A percentile compares a stretch with the other conserved stretches of the same genome.
Conservation (phyloP, 495 filamentous ascomycete species). For the Aspergillus baeticus region DNA sequence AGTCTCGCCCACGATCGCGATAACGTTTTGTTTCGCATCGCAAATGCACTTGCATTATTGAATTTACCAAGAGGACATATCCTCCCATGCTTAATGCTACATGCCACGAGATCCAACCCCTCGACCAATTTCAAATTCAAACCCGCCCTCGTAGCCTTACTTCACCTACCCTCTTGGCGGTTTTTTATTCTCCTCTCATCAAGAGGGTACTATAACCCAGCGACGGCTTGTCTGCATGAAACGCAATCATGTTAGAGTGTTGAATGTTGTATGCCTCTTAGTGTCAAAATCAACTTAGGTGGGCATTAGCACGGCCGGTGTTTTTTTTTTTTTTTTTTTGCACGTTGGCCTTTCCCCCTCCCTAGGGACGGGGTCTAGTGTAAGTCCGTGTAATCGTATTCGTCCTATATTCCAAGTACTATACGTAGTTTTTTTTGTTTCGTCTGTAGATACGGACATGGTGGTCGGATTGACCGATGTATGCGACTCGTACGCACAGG, state of each 20-base stretch:
- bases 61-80: neutral
- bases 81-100: conserved; percentile 47
- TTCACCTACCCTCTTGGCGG: too few species aligned
- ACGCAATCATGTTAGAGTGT: conserved; percentile 27
- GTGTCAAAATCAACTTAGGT: conserved; percentile 28
- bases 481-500: too few species aligned
- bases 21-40: too few species aligned
- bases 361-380: neutral
- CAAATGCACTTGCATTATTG: too few species aligned
- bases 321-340: neutral
- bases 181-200: neutral
- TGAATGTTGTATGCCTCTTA: conserved; percentile 34
- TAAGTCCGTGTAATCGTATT: too few species aligned
- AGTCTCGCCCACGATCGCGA: too few species aligned
- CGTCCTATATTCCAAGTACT: too few species aligned
- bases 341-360: neutral
- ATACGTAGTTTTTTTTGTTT: too few species aligned
- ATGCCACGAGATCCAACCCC: neutral
- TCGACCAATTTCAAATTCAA: neutral
- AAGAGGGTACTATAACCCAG: conserved; percentile 30
- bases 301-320: conserved; percentile 21
- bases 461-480: too few species aligned
- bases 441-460: too few species aligned
- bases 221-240: conserved; percentile 28
- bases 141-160: neutral